Base-by-base conservation (phyloP, 2,329 filamentous ascomycete genomes). In the Ceratocystis cacaofunesta region DNA sequence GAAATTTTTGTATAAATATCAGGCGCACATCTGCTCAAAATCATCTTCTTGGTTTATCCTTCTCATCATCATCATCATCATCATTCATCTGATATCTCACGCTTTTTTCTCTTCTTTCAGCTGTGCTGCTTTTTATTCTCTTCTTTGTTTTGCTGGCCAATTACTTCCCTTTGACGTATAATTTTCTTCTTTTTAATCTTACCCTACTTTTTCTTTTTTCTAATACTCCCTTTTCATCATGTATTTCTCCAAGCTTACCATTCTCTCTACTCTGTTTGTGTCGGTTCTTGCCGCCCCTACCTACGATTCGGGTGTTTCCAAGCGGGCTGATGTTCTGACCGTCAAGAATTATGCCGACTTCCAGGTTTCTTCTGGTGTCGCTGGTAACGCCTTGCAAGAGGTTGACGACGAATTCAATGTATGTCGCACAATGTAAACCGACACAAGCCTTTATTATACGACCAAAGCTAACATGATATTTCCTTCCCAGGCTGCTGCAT, bases 391-490 rank as follows among this genome's bases (percentile, higher is more conserved):
- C 12, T 75, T 82, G 22, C 77, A 73, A 1, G 80, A 83, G 72
- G 81, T 81, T 64, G 74, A 80, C 58, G 77, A 78, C 64, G 78
- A 80, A 68, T 83, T 84, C 70, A 79, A 81, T 0, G 80, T 80
- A 72, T 60, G 74, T 69, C 22, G 1, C 44, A 48, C 5, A 19
- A 12, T n/a, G 30, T 17, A 12, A 28, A 32, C 30, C 44, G 36
- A 5, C 30, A 25, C 10, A 17, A 25, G 48, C 15, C 3, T 22
- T 10, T 12, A 2, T 7, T 41, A 32, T 32, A 28, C 32, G 43
- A 6, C 25, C 36, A 3, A 46, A 3, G 58, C 44, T 61, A 55
- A 57, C 57, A 61, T n/a, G 55, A 46, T 22, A n/a, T 5, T 41
- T 2, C 22, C 10, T 44, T 61, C 30, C 52, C 62, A 79, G 76